Percentiles rank a stretch among this genome's conserved stretches.
phyloP scores from a whole-genome alignment of 192 early-diverging fungal species.

The Coemansia sp. region DNA sequence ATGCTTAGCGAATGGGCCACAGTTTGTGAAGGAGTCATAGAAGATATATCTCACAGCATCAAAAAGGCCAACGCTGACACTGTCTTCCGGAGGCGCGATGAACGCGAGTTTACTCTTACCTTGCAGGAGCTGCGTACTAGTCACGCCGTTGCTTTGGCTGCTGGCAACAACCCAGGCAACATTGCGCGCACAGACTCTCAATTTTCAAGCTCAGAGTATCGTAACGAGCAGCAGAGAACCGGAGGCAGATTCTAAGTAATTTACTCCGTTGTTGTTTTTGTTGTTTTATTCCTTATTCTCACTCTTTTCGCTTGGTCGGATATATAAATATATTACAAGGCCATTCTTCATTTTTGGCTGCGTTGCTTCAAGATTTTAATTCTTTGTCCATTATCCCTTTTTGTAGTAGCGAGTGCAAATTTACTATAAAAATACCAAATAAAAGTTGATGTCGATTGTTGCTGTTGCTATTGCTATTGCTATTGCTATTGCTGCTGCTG shows the following conservation, averaged over 20 bases:
- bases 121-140: constrained; percentile 30
- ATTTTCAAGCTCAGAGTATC: constrained; percentile 46
- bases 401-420: constrained; percentile 3
- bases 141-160: not conserved
- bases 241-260: not conserved
- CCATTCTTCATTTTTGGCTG: too few species aligned
- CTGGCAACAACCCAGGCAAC: not conserved
- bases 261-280: not conserved
- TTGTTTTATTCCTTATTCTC: too few species aligned
- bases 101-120: constrained; percentile 26
- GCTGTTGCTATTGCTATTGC: too few species aligned
- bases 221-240: constrained; percentile 28
- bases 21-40: constrained; percentile 28
- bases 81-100: constrained; percentile 11
- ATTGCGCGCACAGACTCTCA: constrained; percentile 32
- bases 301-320: too few species aligned
- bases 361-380: too few species aligned
- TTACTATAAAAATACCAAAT: too few species aligned
- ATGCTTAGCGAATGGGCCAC: constrained; percentile 32
- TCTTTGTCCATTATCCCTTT: too few species aligned
- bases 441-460: too few species aligned
- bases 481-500: too few species aligned
- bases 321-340: too few species aligned
- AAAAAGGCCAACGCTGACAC: constrained; percentile 14
- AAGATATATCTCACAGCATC: constrained; percentile 15